phyloP scores from a whole-genome alignment of 352 stramenopile genomes.

The Globisporangium abappressorium region DNA sequence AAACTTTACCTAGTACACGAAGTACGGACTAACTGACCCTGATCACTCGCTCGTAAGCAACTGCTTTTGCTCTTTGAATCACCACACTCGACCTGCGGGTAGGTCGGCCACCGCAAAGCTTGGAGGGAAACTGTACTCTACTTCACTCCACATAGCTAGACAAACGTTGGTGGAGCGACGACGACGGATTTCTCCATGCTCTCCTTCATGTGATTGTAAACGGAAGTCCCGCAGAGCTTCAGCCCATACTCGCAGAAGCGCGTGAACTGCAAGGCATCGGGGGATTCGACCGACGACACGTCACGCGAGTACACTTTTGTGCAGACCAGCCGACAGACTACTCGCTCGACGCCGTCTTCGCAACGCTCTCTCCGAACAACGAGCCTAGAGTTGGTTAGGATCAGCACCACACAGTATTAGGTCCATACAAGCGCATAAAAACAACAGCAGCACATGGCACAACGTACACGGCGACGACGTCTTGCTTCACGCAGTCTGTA shows the following conservation, averaged over 20 bases:
- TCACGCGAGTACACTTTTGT: slow-evolving; percentile 6
- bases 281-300: not conserved
- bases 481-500: not conserved
- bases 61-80: too few species aligned
- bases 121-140: not conserved
- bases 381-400: not conserved
- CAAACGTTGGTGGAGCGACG: not conserved
- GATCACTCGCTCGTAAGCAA: too few species aligned
- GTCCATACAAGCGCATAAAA: not conserved
- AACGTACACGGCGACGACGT: slow-evolving; percentile 6
- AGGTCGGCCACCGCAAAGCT: too few species aligned
- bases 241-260: not conserved
- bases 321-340: slow-evolving; percentile 5
- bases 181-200: not conserved
- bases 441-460: not conserved
- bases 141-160: not conserved
- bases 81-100: too few species aligned
- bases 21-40: too few species aligned
- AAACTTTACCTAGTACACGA: too few species aligned
- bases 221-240: not conserved
- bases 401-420: not conserved
- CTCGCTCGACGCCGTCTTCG: slow-evolving; percentile 8
- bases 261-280: not conserved
- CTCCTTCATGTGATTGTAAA: slow-evolving; percentile 2
- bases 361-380: not conserved